These are phyloP conservation scores for Mortierella sp. DNA, from an alignment of 371 early-diverging fungal species.

Conservation along the genomic window DNA sequence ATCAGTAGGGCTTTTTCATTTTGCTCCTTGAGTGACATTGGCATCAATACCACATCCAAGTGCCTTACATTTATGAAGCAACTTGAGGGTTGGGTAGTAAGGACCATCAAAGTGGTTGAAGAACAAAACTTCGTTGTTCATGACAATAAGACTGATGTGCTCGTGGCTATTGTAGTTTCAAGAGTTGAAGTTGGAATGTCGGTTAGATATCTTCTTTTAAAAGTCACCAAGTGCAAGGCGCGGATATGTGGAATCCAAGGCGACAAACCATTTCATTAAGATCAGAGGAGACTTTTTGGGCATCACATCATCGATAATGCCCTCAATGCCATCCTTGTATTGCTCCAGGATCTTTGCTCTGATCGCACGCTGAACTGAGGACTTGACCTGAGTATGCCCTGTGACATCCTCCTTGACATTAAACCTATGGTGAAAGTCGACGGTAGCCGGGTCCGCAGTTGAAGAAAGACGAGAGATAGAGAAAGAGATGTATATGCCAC, in stretches of 20 bases:
- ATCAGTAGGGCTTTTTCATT: background rate
- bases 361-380: conserved; percentile 92
- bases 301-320: conserved; percentile 90
- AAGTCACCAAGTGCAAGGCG: background rate
- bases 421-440: conserved; percentile 65
- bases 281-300: conserved; percentile 93
- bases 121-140: conserved; percentile 89
- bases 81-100: conserved; percentile 85
- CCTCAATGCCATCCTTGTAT: conserved; percentile 84
- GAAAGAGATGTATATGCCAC: background rate
- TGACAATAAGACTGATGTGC: conserved; percentile 82
- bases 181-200: background rate
- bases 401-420: conserved; percentile 82
- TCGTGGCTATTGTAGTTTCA: conserved; percentile 76
- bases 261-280: conserved; percentile 86
- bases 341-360: conserved; percentile 88
- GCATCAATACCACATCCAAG: too few relatives aligned
- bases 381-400: conserved; percentile 91
- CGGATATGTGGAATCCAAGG: background rate
- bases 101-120: conserved; percentile 97
- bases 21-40: background rate
- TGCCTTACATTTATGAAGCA: conserved; percentile 90
- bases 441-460: background rate
- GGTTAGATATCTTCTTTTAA: background rate
- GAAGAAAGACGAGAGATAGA: background rate